These are phyloP conservation scores for Eutrema yunnanense DNA, from an alignment of 345 rosid genomes.

Conservation along the genomic window DNA sequence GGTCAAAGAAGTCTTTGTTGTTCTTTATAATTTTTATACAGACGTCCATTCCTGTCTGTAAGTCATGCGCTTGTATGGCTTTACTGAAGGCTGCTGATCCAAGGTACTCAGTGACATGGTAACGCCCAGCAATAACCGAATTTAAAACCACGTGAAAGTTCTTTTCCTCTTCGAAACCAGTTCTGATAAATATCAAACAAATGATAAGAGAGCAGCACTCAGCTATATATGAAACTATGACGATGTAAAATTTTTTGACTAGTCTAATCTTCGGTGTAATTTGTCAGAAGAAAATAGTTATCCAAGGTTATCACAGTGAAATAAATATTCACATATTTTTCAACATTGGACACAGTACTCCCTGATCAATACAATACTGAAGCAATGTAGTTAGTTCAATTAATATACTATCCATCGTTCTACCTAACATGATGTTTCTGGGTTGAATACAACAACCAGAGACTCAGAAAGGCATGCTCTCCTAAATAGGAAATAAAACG, in stretches of 20 bases:
- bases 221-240: neutral
- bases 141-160: slow-evolving; percentile 92
- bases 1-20: slow-evolving; percentile 99
- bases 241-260: neutral
- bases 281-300: neutral
- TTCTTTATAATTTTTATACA: slow-evolving; percentile 96
- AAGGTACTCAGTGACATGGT: slow-evolving; percentile 97
- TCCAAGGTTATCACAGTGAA: neutral
- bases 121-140: slow-evolving; percentile 94
- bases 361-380: neutral
- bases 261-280: neutral
- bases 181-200: slow-evolving; percentile 45
- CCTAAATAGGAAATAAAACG: neutral
- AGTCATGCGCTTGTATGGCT: slow-evolving; percentile 99
- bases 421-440: neutral
- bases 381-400: neutral
- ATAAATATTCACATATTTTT: neutral
- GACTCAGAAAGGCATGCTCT: neutral
- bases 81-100: slow-evolving; percentile 99
- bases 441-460: neutral
- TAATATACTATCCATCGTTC: neutral
- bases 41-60: slow-evolving; percentile 97
- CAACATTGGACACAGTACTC: neutral
- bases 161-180: slow-evolving; percentile 99
- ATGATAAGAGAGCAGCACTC: slow-evolving; percentile 9